Percentiles rank a stretch among this genome's conserved stretches.
Evolutionary conservation across 2,329 filamentous ascomycete species (phyloP).

Genomic region (Hymenoscyphus fraxineus): DNA sequence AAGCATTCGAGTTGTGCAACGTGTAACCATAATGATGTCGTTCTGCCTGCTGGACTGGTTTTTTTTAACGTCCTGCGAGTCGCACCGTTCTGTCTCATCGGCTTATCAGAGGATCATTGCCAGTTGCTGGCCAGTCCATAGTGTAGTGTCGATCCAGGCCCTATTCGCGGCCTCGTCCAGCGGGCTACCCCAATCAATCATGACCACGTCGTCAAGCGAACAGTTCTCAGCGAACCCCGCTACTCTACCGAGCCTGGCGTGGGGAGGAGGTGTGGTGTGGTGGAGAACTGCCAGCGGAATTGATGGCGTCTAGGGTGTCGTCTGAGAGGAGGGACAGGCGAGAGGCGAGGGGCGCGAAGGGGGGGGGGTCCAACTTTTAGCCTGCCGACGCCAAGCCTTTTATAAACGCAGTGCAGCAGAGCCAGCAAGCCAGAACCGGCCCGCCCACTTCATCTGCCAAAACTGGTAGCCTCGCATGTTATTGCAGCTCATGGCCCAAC

Average conservation of each 20-base stretch:
- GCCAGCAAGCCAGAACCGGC: conserved; percentile 8
- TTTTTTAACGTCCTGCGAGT: neutral
- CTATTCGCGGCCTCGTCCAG: conserved; percentile 16
- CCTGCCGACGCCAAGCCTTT: conserved; percentile 24
- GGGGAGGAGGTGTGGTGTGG: neutral
- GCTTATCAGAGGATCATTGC: conserved; percentile 19
- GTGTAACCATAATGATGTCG: conserved; percentile 4
- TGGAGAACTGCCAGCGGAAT: neutral
- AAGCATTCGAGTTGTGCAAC: conserved; percentile 5
- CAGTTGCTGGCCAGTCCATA: neutral
- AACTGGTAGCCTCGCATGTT: conserved; percentile 2
- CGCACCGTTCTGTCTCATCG: conserved; percentile 21
- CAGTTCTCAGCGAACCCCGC: conserved; percentile 15
- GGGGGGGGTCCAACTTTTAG: conserved; percentile 17
- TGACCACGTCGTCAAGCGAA: conserved; percentile 30
- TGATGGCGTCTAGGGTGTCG: conserved; percentile 19
- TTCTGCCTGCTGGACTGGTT: conserved; percentile 12
- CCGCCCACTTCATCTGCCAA: neutral
- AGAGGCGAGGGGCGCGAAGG: neutral
- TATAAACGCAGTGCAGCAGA: conserved; percentile 25
- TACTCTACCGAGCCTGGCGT: conserved; percentile 11
- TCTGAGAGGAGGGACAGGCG: neutral
- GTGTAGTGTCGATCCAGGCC: conserved; percentile 22
- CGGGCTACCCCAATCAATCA: conserved; percentile 32
- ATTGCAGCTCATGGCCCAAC: neutral